Conservation (phyloP, 805 yeast genomes). For the Wickerhamomyces rabaulensis region DNA sequence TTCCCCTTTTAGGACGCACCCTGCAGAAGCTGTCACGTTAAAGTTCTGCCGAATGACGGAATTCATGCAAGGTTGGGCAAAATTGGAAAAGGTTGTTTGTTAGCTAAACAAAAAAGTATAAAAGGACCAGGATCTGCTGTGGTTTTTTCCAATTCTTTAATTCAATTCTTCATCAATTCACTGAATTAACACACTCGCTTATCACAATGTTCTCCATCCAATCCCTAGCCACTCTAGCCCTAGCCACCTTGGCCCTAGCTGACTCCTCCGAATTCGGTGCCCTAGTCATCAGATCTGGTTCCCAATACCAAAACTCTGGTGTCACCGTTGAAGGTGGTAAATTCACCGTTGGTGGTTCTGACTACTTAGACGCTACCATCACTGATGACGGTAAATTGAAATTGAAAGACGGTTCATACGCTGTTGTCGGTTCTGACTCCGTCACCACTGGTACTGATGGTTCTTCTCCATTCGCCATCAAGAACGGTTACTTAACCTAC, state of each 20-base stretch:
- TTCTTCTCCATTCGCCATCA: slow-evolving; percentile 35
- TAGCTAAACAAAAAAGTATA: neutral
- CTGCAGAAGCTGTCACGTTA: neutral
- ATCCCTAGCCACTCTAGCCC: slow-evolving; percentile 8
- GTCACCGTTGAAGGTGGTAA: slow-evolving; percentile 17
- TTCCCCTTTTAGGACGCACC: neutral
- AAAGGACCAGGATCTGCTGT: neutral
- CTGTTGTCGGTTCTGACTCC: slow-evolving; percentile 22
- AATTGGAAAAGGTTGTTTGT: neutral
- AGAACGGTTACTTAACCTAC: slow-evolving; percentile 32
- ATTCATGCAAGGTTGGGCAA: too few relatives aligned
- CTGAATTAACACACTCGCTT: neutral
- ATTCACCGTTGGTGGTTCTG: slow-evolving; percentile 13
- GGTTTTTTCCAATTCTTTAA: neutral
- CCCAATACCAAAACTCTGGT: slow-evolving; percentile 27
- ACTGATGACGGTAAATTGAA: slow-evolving; percentile 30
- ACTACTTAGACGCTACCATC: slow-evolving; percentile 15
- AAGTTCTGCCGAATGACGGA: neutral
- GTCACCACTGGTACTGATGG: slow-evolving; percentile 26
- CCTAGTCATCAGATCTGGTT: slow-evolving; percentile 31
- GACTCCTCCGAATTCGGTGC: slow-evolving; percentile 33
- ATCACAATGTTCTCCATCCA: slow-evolving; percentile 23
- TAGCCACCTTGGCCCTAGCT: slow-evolving; percentile 27
- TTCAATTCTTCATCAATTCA: neutral
- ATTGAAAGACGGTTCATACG: slow-evolving; percentile 25